Conservation (phyloP, 257 asterid species). For the Lycium ferocissimum region DNA sequence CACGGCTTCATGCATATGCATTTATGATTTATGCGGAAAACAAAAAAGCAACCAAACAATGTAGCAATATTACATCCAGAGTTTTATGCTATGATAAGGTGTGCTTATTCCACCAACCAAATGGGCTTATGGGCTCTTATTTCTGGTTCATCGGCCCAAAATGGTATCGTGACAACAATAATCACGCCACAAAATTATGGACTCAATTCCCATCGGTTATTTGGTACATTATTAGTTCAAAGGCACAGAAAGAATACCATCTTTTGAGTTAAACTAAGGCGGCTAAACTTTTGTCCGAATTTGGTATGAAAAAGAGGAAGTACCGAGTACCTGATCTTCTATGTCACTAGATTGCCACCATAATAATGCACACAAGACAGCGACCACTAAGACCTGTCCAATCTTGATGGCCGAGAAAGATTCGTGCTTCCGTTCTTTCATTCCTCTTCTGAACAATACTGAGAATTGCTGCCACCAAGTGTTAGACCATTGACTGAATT, state of each 20-base stretch:
- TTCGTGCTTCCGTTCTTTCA: slow-evolving; percentile 76
- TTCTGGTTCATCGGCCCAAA: not conserved
- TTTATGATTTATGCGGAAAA: too few species aligned
- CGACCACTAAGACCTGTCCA: slow-evolving; percentile 54
- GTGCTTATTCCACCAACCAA: too few species aligned
- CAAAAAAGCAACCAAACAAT: not conserved
- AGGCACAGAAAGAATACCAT: not conserved
- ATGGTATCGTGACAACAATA: not conserved
- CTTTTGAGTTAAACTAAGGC: not conserved
- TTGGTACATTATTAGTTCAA: not conserved
- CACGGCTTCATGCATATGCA: too few species aligned
- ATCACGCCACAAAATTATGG: not conserved
- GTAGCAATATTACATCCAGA: too few species aligned
- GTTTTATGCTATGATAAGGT: too few species aligned
- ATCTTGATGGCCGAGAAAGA: slow-evolving; percentile 67
- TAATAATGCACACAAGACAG: slow-evolving; percentile 62
- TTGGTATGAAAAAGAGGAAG: not conserved
- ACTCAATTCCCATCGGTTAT: not conserved
- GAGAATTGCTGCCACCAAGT: slow-evolving; percentile 77
- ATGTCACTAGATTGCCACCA: slow-evolving; percentile 82
- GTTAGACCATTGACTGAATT: slow-evolving; percentile 57
- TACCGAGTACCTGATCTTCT: slow-evolving; percentile 72
- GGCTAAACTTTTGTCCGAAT: not conserved
- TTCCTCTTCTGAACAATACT: slow-evolving; percentile 65
- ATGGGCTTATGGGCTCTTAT: too few species aligned